A percentile compares a stretch with the other conserved stretches of the same genome.
phyloP scores from a whole-genome alignment of 1,284 basidiomycete species.

The Malassezia furfur region DNA sequence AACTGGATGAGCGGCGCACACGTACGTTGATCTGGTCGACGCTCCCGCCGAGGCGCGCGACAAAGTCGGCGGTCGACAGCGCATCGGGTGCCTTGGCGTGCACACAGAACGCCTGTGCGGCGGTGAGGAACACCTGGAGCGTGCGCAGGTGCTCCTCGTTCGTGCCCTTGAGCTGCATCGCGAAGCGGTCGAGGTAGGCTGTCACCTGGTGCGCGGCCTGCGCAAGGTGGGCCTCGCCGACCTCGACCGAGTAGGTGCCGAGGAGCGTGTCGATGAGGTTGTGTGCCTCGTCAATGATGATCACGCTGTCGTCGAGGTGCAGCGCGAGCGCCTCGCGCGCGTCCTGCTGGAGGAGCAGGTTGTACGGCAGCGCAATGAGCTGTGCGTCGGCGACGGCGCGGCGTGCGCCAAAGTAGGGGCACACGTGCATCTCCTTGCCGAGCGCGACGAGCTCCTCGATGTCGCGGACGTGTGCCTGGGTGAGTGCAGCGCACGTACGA shows the following conservation, averaged over 20 bases:
- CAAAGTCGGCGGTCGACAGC: constrained; percentile 58
- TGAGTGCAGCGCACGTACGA: constrained; percentile 54
- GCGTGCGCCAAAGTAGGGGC: constrained; percentile 87
- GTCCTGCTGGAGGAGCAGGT: constrained; percentile 72
- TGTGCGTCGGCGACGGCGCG: constrained; percentile 80
- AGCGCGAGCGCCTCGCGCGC: constrained; percentile 76
- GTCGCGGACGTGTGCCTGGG: constrained; percentile 61
- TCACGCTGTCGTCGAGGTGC: constrained; percentile 63
- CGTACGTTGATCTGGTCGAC: constrained; percentile 58
- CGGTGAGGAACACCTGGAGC: constrained; percentile 49
- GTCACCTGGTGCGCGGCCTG: constrained; percentile 68
- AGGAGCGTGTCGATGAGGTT: constrained; percentile 66
- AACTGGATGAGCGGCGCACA: constrained; percentile 47
- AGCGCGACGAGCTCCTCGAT: constrained; percentile 80
- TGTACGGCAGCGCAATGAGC: constrained; percentile 86
- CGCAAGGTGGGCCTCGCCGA: constrained; percentile 58
- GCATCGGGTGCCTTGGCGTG: constrained; percentile 51
- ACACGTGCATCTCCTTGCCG: constrained; percentile 62
- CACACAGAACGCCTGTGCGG: constrained; percentile 20
- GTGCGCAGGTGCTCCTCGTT: constrained; percentile 74
- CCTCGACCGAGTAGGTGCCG: constrained; percentile 66
- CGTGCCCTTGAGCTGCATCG: constrained; percentile 60
- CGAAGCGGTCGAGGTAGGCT: constrained; percentile 70
- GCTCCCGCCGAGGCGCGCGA: constrained; percentile 62
- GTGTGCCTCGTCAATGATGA: constrained; percentile 93